Evolutionary conservation across 2,329 filamentous ascomycete genomes (phyloP).

Genomic region (Incumbomyces lentus): DNA sequence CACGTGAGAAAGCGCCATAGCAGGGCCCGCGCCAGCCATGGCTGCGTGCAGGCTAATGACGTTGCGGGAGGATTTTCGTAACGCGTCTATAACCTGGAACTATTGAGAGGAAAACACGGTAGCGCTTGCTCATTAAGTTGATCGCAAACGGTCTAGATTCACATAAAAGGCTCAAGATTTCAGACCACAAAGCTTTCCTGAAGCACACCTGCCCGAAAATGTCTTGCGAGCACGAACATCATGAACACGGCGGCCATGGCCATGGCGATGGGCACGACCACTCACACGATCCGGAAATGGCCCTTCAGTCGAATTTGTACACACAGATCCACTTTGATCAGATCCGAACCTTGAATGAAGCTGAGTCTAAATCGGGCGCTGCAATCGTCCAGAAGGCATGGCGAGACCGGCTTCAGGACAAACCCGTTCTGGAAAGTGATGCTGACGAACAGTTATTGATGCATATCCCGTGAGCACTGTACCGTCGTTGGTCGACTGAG

Average conservation of each 20-base stretch:
- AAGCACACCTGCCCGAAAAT: neutral
- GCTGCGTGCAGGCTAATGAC: too few relatives aligned
- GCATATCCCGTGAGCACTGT: constrained; percentile 63
- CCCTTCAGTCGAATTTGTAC: constrained; percentile 82
- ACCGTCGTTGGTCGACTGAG: neutral
- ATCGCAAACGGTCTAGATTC: too few relatives aligned
- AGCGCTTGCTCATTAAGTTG: too few relatives aligned
- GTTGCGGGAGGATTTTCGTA: too few relatives aligned
- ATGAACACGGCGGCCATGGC: constrained; percentile 33
- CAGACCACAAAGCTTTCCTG: too few relatives aligned
- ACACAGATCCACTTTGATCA: constrained; percentile 82
- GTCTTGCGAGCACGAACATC: constrained; percentile 24
- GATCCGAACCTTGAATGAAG: constrained; percentile 78
- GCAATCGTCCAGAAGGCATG: constrained; percentile 83
- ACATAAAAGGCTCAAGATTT: too few relatives aligned
- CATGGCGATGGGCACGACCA: constrained; percentile 64
- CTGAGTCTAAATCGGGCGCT: constrained; percentile 54
- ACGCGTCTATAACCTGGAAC: too few relatives aligned
- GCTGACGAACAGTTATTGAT: constrained; percentile 91
- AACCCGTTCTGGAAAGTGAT: constrained; percentile 73
- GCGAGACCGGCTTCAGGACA: constrained; percentile 60
- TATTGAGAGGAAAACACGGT: too few relatives aligned
- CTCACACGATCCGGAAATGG: constrained; percentile 82
- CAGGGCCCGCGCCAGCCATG: too few relatives aligned
- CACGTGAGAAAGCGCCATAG: too few relatives aligned